Evolutionary conservation across 2,329 filamentous ascomycete genomes (phyloP), one percentile per base, ranked within the genome.

Genomic region (Falciphora oryzae): DNA sequence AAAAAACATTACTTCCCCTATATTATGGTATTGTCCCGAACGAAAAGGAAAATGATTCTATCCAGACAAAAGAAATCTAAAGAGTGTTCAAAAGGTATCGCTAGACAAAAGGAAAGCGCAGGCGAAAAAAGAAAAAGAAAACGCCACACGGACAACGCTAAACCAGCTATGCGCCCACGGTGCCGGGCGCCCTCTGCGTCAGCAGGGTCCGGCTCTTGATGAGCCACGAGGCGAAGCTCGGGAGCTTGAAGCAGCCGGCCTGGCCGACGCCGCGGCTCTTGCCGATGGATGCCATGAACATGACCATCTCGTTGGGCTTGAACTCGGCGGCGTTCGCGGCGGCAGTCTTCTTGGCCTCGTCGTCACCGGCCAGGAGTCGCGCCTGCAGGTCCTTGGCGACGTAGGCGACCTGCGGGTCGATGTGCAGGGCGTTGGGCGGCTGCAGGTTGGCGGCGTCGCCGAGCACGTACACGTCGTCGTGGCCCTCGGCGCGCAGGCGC

Each of bases 391-490:
- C 66, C 59, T 66, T 66, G 44, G 65, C 68, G 5, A 71, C 64
- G 25, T 72, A 66, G 31, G 67, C 50, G 18, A 69, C 44, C 68
- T 75, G 73, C 56, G 53, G 59, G 14, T 71, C 71, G 56, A 65
- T 67, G 56, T 69, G 64, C 63, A 69, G 65, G 25, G 63, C 65
- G 63, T 67, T 66, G 35, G 69, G 64, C 25, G 64, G n/a, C 67
- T 73, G 61, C 28, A 75, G 67, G 65, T 71, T 72, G 16, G 69
- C 66, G 7, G 67, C 73, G 67, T 75, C 73, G 61, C 73, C 73
- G 18, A 71, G 63, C 22, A 70, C 73, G 60, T 71, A 75, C 59
- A 74, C 66, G 67, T 73, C 68, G 63, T 71, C 66, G 59, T 70
- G 63, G 27, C 71, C 72, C 27, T 70, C 68, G 64, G 67, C 73